Evolutionary conservation across 768 basidiomycete genomes (phyloP).

Genomic region (Mrakia blollopis): DNA sequence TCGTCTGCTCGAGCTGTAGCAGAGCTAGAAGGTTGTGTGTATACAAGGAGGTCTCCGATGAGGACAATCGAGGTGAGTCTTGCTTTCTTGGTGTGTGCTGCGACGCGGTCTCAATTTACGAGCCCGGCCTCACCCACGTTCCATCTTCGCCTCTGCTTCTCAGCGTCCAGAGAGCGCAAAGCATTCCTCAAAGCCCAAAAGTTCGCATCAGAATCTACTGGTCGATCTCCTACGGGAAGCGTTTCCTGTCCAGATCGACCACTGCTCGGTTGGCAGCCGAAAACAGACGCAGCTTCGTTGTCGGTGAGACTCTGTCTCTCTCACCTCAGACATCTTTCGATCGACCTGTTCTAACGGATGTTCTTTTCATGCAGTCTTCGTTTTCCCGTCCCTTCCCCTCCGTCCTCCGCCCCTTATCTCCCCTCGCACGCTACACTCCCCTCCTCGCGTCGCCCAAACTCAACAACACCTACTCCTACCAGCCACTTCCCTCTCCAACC

Average conservation of each 20-base stretch:
- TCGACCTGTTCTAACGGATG: background rate
- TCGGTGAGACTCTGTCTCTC: background rate
- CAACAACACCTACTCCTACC: background rate
- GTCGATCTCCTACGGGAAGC: background rate
- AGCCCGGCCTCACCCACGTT: background rate
- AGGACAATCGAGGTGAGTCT: constrained; percentile 37
- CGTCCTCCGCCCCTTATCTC: background rate
- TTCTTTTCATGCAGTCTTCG: background rate
- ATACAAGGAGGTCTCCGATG: constrained; percentile 41
- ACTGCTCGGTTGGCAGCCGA: constrained; percentile 1
- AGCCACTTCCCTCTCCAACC: background rate
- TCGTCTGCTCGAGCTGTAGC: constrained; percentile 41
- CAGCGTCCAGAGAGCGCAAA: background rate
- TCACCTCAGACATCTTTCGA: background rate
- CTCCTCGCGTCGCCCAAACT: background rate
- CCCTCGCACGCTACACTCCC: background rate
- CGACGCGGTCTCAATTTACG: background rate
- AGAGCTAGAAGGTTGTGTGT: constrained; percentile 39
- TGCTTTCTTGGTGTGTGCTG: background rate
- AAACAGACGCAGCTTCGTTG: background rate
- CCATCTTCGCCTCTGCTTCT: background rate
- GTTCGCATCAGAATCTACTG: background rate
- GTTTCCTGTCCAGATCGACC: background rate
- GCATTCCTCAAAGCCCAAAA: constrained; percentile 4
- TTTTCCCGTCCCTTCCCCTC: background rate